A percentile compares a stretch with the other conserved stretches of the same genome.
Conservation (phyloP, 176 grass and related monocot genomes). For the Triticum urartu region DNA sequence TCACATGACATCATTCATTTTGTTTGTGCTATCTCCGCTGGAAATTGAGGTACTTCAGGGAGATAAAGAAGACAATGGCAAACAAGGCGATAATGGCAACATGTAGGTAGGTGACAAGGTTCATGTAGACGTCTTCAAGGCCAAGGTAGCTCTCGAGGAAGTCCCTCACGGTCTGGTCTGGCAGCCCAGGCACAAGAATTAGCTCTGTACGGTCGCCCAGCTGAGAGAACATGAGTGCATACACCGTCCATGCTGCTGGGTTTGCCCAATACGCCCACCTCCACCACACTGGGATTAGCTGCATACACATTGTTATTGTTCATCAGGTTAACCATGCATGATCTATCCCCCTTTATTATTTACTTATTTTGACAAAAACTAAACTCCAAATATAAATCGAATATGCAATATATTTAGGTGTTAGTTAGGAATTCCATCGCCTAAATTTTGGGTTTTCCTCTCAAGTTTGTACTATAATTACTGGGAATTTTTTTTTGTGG, state of each 20-base stretch:
- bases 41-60: conserved; percentile 58
- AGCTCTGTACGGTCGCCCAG: conserved; percentile 24
- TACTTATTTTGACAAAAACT: neutral
- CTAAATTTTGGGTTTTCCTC: neutral
- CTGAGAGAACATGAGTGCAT: conserved; percentile 53
- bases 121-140: conserved; percentile 20
- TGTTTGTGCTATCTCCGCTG: conserved; percentile 30
- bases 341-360: neutral
- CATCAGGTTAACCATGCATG: neutral
- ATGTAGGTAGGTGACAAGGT: conserved; percentile 32
- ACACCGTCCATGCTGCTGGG: conserved; percentile 51
- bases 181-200: conserved; percentile 26
- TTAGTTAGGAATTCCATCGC: neutral
- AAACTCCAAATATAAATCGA: neutral
- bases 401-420: neutral
- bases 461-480: neutral
- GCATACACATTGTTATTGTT: neutral
- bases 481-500: too few relatives aligned
- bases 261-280: conserved; percentile 55
- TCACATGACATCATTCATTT: neutral
- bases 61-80: conserved; percentile 35
- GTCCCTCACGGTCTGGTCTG: conserved; percentile 27
- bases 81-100: conserved; percentile 36
- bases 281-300: conserved; percentile 63
- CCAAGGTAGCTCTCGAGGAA: conserved; percentile 52